phyloP scores from a whole-genome alignment of 1,284 basidiomycete genomes.

The Marasmius oreades region DNA sequence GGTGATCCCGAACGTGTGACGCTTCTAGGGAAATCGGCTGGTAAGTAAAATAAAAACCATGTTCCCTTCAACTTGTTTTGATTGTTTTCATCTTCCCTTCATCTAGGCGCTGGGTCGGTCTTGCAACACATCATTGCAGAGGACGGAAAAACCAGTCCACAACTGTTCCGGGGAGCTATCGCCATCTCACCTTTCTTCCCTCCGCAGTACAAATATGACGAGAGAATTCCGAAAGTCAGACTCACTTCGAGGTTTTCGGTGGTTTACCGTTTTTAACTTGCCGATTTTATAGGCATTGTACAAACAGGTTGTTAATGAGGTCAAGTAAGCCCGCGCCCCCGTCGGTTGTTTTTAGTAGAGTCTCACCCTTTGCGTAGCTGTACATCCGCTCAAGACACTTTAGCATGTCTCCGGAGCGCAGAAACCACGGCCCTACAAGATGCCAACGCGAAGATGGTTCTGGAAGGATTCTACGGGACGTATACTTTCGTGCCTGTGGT shows the following conservation, averaged over 20 bases:
- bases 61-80: neutral
- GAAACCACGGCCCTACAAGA: slow-evolving; percentile 28
- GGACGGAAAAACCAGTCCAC: slow-evolving; percentile 34
- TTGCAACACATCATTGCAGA: slow-evolving; percentile 25
- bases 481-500: slow-evolving; percentile 40
- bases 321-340: slow-evolving; percentile 26
- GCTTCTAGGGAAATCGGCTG: slow-evolving; percentile 31
- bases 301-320: slow-evolving; percentile 25
- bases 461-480: slow-evolving; percentile 36
- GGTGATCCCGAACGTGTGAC: slow-evolving; percentile 25
- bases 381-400: slow-evolving; percentile 24
- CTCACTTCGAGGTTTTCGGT: neutral
- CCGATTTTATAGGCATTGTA: slow-evolving; percentile 27
- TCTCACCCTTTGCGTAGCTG: slow-evolving; percentile 36
- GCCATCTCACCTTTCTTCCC: slow-evolving; percentile 44
- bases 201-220: slow-evolving; percentile 41
- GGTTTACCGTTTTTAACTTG: neutral
- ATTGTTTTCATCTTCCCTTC: neutral
- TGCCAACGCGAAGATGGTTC: slow-evolving; percentile 32
- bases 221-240: slow-evolving; percentile 42
- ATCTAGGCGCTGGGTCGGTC: slow-evolving; percentile 25
- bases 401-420: slow-evolving; percentile 32
- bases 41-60: slow-evolving; percentile 10
- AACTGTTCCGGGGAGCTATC: slow-evolving; percentile 41
- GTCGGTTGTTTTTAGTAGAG: slow-evolving; percentile 22